A percentile compares a stretch with the other conserved stretches of the same genome.
phyloP scores from a whole-genome alignment of 176 grass and related monocot species.

The Avena sativa region DNA sequence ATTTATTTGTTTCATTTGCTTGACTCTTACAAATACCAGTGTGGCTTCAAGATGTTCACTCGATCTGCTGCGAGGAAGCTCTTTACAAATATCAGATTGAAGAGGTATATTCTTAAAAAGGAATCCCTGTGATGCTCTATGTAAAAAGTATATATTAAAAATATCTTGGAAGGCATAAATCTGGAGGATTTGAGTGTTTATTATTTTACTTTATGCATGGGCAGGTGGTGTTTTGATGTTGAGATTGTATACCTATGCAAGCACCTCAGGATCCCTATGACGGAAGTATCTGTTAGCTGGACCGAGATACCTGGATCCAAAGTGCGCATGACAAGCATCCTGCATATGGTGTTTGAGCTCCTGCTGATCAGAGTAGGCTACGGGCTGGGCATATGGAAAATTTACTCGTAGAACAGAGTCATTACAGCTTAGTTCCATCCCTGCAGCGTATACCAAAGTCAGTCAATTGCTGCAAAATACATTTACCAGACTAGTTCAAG shows the following conservation, averaged over 20 bases:
- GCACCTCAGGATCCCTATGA: conserved; percentile 77
- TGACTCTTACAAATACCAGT: conserved; percentile 55
- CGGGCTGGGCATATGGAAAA: conserved; percentile 88
- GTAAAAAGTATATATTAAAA: not conserved
- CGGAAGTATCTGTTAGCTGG: conserved; percentile 87
- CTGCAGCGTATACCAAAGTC: conserved; percentile 28
- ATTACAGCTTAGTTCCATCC: conserved; percentile 39
- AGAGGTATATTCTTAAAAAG: conserved; percentile 57
- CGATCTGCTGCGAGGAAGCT: conserved; percentile 80
- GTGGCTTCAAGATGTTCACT: conserved; percentile 99
- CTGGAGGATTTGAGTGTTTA: not conserved
- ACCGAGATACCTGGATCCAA: conserved; percentile 97
- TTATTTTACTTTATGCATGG: not conserved
- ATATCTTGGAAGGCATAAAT: not conserved
- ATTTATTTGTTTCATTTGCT: conserved; percentile 31
- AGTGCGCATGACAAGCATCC: conserved; percentile 77
- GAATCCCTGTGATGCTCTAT: not conserved
- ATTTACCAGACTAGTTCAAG: conserved; percentile 16
- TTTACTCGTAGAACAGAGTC: conserved; percentile 54
- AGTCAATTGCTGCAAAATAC: not conserved
- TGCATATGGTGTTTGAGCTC: conserved; percentile 98
- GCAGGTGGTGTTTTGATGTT: conserved; percentile 98
- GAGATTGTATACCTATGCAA: conserved; percentile 96
- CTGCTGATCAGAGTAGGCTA: conserved; percentile 85
- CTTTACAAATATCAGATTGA: conserved; percentile 95